phyloP scores from a whole-genome alignment of 257 asterid species.

The Asclepias syriaca region DNA sequence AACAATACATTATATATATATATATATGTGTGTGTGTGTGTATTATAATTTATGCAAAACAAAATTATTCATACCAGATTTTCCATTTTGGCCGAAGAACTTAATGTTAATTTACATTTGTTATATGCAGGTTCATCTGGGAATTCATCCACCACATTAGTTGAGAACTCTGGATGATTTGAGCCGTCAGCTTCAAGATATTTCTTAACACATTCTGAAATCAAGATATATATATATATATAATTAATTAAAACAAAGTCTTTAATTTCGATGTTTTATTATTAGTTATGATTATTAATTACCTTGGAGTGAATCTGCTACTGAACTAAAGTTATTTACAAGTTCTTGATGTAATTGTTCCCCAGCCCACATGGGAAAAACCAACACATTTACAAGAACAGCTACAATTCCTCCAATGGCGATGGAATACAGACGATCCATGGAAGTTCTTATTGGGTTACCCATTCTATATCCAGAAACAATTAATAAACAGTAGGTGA shows the following conservation, averaged over 20 bases:
- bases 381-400: constrained; percentile 45
- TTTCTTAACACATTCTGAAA: constrained; percentile 65
- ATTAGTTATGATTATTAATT: not conserved
- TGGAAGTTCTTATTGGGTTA: constrained; percentile 49
- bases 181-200: constrained; percentile 52
- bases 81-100: constrained; percentile 53
- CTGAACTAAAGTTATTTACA: constrained; percentile 40
- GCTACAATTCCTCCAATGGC: constrained; percentile 68
- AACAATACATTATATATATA: not conserved
- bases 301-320: constrained; percentile 78
- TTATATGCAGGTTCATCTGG: constrained; percentile 64
- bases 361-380: constrained; percentile 77
- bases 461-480: constrained; percentile 75
- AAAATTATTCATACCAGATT: constrained; percentile 38
- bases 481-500: constrained; percentile 66
- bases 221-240: not conserved
- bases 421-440: constrained; percentile 65
- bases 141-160: constrained; percentile 48
- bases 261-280: no score
- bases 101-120: constrained; percentile 48
- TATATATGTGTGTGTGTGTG: not conserved
- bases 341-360: constrained; percentile 66
- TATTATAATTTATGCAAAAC: not conserved
- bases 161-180: constrained; percentile 39
- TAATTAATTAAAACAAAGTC: no score